A percentile compares a stretch with the other conserved stretches of the same genome.
Conservation (phyloP, 441 rosid species). For the Euphorbia celastroides region DNA sequence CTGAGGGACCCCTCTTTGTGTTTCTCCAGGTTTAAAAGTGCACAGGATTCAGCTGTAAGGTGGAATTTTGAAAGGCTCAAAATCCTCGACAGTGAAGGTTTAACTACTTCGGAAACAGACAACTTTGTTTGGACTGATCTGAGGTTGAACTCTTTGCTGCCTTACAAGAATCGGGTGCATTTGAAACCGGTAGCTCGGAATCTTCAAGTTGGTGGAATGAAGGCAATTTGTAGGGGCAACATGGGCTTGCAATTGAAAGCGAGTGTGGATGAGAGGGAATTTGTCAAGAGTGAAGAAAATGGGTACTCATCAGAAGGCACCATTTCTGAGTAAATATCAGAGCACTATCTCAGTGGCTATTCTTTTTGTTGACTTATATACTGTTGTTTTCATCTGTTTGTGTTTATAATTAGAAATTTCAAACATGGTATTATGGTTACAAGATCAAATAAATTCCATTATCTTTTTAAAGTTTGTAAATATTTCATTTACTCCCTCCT, state of each 20-base stretch:
- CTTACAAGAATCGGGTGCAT: background rate
- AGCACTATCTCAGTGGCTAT: background rate
- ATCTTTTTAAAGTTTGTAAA: too few species aligned
- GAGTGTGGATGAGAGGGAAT: background rate
- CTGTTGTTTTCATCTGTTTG: background rate
- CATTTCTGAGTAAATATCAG: constrained; percentile 3
- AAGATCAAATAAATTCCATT: background rate
- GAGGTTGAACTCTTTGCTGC: background rate
- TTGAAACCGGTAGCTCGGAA: background rate
- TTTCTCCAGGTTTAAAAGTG: constrained; percentile 50
- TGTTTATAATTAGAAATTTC: background rate
- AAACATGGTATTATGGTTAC: background rate
- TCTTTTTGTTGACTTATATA: background rate
- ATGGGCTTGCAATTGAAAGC: background rate
- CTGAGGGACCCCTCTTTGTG: constrained; percentile 64
- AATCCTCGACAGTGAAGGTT: constrained; percentile 44
- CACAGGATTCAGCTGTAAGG: constrained; percentile 52
- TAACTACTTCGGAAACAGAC: constrained; percentile 13
- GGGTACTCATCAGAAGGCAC: constrained; percentile 11
- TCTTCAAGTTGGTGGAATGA: constrained; percentile 8
- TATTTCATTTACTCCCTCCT: too few species aligned
- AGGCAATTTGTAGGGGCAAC: background rate
- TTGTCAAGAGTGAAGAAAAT: background rate
- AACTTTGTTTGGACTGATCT: background rate
- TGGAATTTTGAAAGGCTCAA: constrained; percentile 83